These are phyloP conservation scores for Lentinula sp. DNA, from an alignment of 768 basidiomycete genomes.

Conservation along the genomic window DNA sequence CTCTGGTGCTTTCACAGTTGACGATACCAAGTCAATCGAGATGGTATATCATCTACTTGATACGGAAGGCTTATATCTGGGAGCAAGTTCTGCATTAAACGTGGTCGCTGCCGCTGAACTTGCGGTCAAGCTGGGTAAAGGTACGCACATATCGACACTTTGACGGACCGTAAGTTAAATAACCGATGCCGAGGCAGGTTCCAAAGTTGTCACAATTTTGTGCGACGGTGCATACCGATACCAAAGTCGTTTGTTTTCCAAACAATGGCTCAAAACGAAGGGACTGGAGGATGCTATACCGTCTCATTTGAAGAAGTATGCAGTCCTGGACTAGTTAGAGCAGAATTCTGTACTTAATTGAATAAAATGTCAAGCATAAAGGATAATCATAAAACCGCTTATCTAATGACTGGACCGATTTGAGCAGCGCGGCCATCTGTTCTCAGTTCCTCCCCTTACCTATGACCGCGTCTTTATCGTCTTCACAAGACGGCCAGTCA, in stretches of 20 bases:
- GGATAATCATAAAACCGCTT: background rate
- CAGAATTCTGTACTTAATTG: background rate
- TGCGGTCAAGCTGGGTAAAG: slow-evolving; percentile 79
- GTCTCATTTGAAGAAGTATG: slow-evolving; percentile 79
- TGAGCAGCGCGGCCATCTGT: slow-evolving; percentile 2
- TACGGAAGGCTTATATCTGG: slow-evolving; percentile 89
- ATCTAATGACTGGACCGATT: slow-evolving; percentile 1
- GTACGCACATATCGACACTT: slow-evolving; percentile 24
- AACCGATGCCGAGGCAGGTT: slow-evolving; percentile 38
- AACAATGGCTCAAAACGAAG: slow-evolving; percentile 84
- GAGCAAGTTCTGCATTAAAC: slow-evolving; percentile 91
- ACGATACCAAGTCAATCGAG: slow-evolving; percentile 83
- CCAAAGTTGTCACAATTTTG: slow-evolving; percentile 81
- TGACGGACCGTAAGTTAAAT: background rate
- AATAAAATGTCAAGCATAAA: background rate
- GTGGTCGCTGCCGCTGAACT: slow-evolving; percentile 91
- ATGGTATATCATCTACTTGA: slow-evolving; percentile 95
- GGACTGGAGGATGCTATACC: slow-evolving; percentile 76
- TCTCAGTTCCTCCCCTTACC: slow-evolving; percentile 1
- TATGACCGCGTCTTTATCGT: slow-evolving; percentile 7
- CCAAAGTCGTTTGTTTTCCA: slow-evolving; percentile 93
- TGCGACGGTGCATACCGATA: slow-evolving; percentile 98
- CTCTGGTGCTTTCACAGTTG: slow-evolving; percentile 77
- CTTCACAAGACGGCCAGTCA: slow-evolving; percentile 4
- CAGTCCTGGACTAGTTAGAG: slow-evolving; percentile 61